A percentile compares a stretch with the other conserved stretches of the same genome.
Evolutionary conservation across 192 early-diverging fungal species (phyloP).

Genomic region (Obelidium mucronatum): DNA sequence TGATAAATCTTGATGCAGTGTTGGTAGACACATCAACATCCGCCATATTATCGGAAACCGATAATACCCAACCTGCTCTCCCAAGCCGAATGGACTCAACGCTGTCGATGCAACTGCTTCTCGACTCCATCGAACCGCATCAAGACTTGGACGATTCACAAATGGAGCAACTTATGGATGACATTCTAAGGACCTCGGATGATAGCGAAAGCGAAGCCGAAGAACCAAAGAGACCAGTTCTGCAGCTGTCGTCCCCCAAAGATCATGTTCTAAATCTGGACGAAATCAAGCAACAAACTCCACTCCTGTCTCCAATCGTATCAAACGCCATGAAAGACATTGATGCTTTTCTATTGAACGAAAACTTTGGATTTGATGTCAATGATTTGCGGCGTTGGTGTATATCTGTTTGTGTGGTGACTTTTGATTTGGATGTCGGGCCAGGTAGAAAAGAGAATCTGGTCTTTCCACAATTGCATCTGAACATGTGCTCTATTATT

Average conservation of each 20-base stretch:
- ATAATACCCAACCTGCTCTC: too few species aligned
- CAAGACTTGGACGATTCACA: too few species aligned
- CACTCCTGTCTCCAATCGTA: neutral
- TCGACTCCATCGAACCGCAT: too few species aligned
- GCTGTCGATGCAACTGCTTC: too few species aligned
- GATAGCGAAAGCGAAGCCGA: too few species aligned
- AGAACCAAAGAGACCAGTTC: neutral
- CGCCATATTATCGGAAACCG: too few species aligned
- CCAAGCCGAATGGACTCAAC: too few species aligned
- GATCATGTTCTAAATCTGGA: neutral
- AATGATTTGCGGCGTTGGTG: conserved; percentile 53
- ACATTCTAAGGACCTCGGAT: too few species aligned
- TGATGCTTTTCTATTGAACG: neutral
- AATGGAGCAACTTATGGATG: too few species aligned
- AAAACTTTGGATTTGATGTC: neutral
- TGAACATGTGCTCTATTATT: neutral
- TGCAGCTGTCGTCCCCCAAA: neutral
- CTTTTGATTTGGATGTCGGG: conserved; percentile 61
- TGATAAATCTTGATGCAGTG: too few species aligned
- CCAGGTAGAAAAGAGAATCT: conserved; percentile 48
- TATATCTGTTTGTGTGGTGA: conserved; percentile 55
- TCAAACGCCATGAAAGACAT: neutral
- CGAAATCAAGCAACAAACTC: neutral
- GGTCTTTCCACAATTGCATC: neutral
- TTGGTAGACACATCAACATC: too few species aligned